These are phyloP conservation scores for Trichosporon coremiiforme DNA, from an alignment of 1,284 basidiomycete species.

Conservation along the genomic window DNA sequence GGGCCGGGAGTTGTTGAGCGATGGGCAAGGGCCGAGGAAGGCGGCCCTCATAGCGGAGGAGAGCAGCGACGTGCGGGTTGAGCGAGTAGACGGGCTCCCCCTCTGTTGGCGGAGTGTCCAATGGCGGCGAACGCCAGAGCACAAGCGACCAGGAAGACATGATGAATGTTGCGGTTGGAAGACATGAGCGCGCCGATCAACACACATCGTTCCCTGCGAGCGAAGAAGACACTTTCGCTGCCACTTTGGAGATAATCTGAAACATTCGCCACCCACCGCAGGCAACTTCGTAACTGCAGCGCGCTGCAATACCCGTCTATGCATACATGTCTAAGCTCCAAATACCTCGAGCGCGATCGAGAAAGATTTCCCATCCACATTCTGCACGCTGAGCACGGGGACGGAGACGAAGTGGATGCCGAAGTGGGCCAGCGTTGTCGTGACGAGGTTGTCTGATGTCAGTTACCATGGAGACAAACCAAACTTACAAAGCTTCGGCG, in stretches of 20 bases:
- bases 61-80: background rate
- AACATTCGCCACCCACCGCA: background rate
- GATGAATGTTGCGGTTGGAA: background rate
- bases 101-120: too few relatives aligned
- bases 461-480: background rate
- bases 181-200: background rate
- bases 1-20: too few relatives aligned
- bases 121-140: background rate
- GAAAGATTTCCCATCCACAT: slow-evolving; percentile 16
- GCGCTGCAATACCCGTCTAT: background rate
- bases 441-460: background rate
- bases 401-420: background rate
- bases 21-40: background rate
- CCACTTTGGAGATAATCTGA: background rate
- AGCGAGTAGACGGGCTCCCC: background rate
- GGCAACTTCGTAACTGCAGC: too few relatives aligned
- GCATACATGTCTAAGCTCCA: slow-evolving; percentile 1
- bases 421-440: background rate
- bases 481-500: background rate
- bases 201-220: background rate
- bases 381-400: background rate
- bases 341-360: slow-evolving; percentile 27
- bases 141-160: slow-evolving; percentile 16
- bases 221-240: background rate
- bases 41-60: background rate